Conservation (phyloP, 169 alveolate species). For the Cardiosporidium cionae region DNA sequence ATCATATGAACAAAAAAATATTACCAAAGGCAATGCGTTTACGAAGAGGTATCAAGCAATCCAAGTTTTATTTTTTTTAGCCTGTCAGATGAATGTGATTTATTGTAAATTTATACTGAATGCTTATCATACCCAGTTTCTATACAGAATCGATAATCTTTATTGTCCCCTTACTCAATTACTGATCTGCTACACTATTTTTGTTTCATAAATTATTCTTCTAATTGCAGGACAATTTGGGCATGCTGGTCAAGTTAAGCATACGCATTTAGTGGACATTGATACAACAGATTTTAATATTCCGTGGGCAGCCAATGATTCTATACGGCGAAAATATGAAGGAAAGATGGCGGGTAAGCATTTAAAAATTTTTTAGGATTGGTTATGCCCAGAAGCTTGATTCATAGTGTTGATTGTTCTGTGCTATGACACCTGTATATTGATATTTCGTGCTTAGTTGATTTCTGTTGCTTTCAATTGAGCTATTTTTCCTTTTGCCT, state of each 20-base stretch:
- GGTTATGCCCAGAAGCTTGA: too few relatives aligned
- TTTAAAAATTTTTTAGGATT: too few relatives aligned
- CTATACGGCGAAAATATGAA: neutral
- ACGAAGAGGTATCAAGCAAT: conserved; percentile 45
- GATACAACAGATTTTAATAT: conserved; percentile 82
- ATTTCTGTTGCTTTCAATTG: too few relatives aligned
- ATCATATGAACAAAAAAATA: conserved; percentile 52
- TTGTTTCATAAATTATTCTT: neutral
- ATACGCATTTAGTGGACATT: conserved; percentile 86
- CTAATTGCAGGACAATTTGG: conserved; percentile 75
- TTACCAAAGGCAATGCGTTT: conserved; percentile 65
- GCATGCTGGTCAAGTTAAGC: conserved; percentile 82
- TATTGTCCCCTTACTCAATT: too few relatives aligned
- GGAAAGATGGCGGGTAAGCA: neutral
- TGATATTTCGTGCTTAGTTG: too few relatives aligned
- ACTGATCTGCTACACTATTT: too few relatives aligned
- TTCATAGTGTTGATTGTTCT: too few relatives aligned
- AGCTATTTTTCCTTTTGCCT: too few relatives aligned
- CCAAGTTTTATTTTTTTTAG: neutral
- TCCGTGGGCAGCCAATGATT: conserved; percentile 41
- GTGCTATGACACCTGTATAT: too few relatives aligned
- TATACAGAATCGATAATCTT: too few relatives aligned
- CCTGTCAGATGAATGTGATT: neutral
- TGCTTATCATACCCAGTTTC: too few relatives aligned
- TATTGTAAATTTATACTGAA: neutral